Conservation (phyloP, 1,139 yeast genomes). For the Martiniozyma asiatica region DNA sequence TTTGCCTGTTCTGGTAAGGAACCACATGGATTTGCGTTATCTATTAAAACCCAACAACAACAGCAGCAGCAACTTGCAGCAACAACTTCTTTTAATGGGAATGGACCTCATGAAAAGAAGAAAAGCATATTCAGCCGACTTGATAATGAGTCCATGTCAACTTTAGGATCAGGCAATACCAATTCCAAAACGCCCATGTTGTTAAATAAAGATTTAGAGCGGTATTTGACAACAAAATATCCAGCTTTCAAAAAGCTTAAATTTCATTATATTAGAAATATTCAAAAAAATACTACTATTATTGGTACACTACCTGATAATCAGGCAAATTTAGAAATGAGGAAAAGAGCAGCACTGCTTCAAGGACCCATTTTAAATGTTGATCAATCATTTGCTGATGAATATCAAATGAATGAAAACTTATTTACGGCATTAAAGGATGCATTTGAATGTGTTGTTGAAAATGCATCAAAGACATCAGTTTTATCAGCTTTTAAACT, state of each 20-base stretch:
- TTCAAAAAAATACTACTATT: conserved; percentile 27
- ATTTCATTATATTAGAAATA: conserved; percentile 19
- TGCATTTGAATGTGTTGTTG: conserved; percentile 72
- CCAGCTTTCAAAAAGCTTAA: conserved; percentile 18
- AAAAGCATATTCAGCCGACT: not conserved
- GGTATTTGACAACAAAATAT: conserved; percentile 12
- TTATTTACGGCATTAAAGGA: conserved; percentile 72
- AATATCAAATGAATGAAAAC: conserved; percentile 36
- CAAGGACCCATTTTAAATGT: conserved; percentile 79
- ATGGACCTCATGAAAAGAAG: not conserved
- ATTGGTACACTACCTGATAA: conserved; percentile 40
- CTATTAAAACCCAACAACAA: conserved; percentile 3
- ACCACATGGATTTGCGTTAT: conserved; percentile 31
- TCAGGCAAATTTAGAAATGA: conserved; percentile 55
- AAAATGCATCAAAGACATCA: conserved; percentile 58
- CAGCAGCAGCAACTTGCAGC: not conserved
- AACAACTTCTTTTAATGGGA: not conserved
- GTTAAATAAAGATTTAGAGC: conserved; percentile 14
- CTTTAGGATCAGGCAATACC: not conserved
- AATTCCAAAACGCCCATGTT: too few species aligned
- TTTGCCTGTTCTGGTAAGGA: conserved; percentile 24
- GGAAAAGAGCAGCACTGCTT: conserved; percentile 69
- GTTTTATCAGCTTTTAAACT: conserved; percentile 75
- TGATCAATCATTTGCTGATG: conserved; percentile 46
- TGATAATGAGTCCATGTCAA: not conserved